phyloP scores from a whole-genome alignment of 208 protist genomes.

The Acanthamoeba sp. region DNA sequence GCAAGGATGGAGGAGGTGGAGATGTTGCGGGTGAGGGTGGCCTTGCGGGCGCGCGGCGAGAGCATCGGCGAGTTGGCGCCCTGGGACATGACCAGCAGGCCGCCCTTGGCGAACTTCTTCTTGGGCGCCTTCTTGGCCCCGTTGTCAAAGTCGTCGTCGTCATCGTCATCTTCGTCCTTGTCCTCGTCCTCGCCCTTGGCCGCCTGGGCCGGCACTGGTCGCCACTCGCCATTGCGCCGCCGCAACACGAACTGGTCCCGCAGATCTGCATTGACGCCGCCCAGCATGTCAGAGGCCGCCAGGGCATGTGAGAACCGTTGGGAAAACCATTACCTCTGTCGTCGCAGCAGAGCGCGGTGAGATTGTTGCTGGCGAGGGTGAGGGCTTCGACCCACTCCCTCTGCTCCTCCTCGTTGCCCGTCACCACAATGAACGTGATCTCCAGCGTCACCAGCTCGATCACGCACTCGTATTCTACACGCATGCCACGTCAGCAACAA shows the following conservation, averaged over 20 bases:
- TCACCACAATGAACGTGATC: background rate
- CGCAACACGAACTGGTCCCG: background rate
- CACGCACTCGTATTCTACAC: background rate
- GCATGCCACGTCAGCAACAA: background rate
- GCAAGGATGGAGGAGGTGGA: slow-evolving; percentile 18
- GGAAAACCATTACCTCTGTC: background rate
- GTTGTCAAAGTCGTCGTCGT: background rate
- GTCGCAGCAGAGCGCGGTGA: background rate
- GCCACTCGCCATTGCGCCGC: background rate
- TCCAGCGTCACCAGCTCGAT: slow-evolving; percentile 45
- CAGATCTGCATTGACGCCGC: background rate
- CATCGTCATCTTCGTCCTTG: background rate
- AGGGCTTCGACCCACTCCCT: slow-evolving; percentile 28
- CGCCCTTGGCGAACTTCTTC: background rate
- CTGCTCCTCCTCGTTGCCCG: slow-evolving; percentile 21
- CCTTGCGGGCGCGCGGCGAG: background rate
- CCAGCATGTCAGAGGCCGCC: too few species aligned
- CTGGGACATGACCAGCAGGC: slow-evolving; percentile 37
- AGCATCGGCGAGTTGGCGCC: background rate
- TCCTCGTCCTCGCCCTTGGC: background rate
- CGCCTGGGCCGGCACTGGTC: background rate
- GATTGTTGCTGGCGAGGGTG: background rate
- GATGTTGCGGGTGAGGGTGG: slow-evolving; percentile 28
- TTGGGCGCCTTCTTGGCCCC: background rate
- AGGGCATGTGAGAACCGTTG: too few species aligned